phyloP scores from a whole-genome alignment of 2,329 filamentous ascomycete genomes.

The Sporothrix pseudoabietina region DNA sequence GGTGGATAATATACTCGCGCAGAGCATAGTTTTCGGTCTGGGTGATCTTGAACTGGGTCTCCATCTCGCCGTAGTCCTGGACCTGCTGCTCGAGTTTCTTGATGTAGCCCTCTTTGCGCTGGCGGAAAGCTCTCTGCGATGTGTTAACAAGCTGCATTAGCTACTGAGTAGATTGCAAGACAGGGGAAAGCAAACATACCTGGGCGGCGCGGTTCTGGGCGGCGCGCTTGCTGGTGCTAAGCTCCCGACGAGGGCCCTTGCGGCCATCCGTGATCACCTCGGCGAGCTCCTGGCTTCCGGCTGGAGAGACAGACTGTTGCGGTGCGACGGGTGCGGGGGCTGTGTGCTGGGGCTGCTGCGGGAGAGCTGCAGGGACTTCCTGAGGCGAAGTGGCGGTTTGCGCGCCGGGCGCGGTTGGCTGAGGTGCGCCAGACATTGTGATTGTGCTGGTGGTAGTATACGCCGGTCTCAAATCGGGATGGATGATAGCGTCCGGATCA shows the following conservation, averaged over 20 bases:
- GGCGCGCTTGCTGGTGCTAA: slow-evolving; percentile 93
- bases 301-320: slow-evolving; percentile 37
- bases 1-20: slow-evolving; percentile 86
- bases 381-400: slow-evolving; percentile 5
- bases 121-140: slow-evolving; percentile 89
- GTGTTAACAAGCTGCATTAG: background rate
- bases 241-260: slow-evolving; percentile 84
- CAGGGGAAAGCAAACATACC: slow-evolving; percentile 58
- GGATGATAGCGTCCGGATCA: slow-evolving; percentile 31
- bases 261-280: slow-evolving; percentile 52
- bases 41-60: slow-evolving; percentile 75
- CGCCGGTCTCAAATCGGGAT: slow-evolving; percentile 31
- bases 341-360: slow-evolving; percentile 24
- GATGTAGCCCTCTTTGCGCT: slow-evolving; percentile 97
- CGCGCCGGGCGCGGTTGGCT: slow-evolving; percentile 7
- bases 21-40: slow-evolving; percentile 88
- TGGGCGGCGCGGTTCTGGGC: slow-evolving; percentile 96
- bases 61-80: slow-evolving; percentile 74
- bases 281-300: slow-evolving; percentile 40
- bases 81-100: slow-evolving; percentile 96
- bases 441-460: background rate
- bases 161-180: background rate
- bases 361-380: background rate
- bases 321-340: slow-evolving; percentile 16
- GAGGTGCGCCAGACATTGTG: slow-evolving; percentile 23